Evolutionary conservation across 106 monocot genomes (phyloP).

Genomic region (Apostasia ramifera): DNA sequence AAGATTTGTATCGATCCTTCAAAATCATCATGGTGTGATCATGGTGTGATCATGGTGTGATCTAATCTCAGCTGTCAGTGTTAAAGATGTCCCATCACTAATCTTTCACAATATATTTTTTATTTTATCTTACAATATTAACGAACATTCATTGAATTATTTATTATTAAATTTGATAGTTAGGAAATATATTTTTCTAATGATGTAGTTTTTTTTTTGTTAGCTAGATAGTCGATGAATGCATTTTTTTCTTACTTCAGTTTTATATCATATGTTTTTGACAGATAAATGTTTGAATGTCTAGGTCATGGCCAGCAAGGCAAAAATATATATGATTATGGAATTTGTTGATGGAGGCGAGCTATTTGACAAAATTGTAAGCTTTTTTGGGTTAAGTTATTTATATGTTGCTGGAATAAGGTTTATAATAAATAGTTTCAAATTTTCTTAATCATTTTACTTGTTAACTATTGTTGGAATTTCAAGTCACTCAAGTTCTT

Average conservation of each 20-base stretch:
- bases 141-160: background rate
- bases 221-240: background rate
- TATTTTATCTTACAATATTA: no score
- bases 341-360: constrained; percentile 90
- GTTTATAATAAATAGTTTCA: no score
- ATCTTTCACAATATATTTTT: no score
- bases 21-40: no score
- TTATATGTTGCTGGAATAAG: no score
- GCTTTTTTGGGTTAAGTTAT: constrained; percentile 5
- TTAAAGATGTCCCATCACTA: no score
- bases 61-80: no score
- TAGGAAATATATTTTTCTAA: background rate
- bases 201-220: background rate
- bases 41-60: no score
- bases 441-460: no score
- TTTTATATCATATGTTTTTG: background rate
- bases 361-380: constrained; percentile 93
- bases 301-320: constrained; percentile 88
- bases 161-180: background rate
- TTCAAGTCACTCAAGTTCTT: no score
- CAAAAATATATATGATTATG: constrained; percentile 80
- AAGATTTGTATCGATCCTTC: no score
- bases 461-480: no score
- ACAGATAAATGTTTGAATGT: background rate
- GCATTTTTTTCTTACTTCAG: background rate